These are phyloP conservation scores for Talaromyces funiculosus DNA, from an alignment of 2,329 filamentous ascomycete species.

Conservation along the genomic window DNA sequence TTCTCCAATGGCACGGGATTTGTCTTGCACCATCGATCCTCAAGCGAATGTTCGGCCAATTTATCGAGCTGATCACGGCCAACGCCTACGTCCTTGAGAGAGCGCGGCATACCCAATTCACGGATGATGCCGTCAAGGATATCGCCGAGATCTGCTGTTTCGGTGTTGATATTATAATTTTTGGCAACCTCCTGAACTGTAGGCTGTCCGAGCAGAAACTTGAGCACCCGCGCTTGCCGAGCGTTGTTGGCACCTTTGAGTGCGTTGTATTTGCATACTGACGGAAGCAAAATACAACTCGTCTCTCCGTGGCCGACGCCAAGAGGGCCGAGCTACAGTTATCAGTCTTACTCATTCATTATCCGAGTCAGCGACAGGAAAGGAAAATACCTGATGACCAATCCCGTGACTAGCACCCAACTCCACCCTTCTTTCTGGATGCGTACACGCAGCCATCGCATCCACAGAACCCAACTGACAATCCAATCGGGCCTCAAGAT, in stretches of 20 bases:
- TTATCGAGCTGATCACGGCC: conserved; percentile 43
- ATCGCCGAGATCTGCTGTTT: conserved; percentile 44
- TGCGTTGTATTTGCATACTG: conserved; percentile 53
- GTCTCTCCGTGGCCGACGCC: conserved; percentile 58
- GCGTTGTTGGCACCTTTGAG: conserved; percentile 38
- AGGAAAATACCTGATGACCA: conserved; percentile 41
- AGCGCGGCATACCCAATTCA: conserved; percentile 50
- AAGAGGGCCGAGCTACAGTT: conserved; percentile 44
- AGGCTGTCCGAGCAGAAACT: conserved; percentile 37
- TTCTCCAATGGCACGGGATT: conserved; percentile 48
- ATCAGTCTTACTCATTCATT: neutral
- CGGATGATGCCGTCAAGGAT: conserved; percentile 48
- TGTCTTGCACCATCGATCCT: conserved; percentile 47
- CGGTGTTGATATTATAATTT: conserved; percentile 22
- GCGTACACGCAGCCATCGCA: conserved; percentile 46
- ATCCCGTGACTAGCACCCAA: conserved; percentile 50
- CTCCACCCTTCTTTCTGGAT: conserved; percentile 30
- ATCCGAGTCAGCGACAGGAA: neutral
- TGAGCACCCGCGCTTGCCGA: conserved; percentile 37
- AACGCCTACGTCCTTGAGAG: conserved; percentile 48
- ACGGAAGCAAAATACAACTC: conserved; percentile 51
- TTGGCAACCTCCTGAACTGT: conserved; percentile 35
- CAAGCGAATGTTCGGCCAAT: conserved; percentile 47
- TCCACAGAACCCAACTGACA: conserved; percentile 49
- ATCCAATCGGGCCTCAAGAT: conserved; percentile 41